phyloP scores from a whole-genome alignment of 2,329 filamentous ascomycete genomes.

The Colletotrichum chlorophyti region DNA sequence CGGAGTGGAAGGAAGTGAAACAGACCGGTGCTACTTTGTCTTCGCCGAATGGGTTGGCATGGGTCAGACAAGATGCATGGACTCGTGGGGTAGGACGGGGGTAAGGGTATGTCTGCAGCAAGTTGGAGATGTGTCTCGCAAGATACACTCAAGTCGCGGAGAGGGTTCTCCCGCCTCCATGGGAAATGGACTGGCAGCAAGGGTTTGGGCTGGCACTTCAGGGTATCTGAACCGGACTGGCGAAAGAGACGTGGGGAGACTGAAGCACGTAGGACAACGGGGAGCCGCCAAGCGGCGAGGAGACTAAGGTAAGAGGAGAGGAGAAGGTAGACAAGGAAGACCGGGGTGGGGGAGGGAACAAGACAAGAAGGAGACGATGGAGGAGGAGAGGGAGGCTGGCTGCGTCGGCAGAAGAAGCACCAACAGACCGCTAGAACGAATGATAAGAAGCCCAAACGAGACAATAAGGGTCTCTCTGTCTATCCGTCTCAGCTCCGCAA shows the following conservation, averaged over 20 bases:
- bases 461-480: no score
- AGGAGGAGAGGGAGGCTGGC: no score
- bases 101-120: constrained; percentile 27
- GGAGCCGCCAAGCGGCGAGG: constrained; percentile 14
- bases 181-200: background rate
- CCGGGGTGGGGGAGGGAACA: background rate
- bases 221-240: constrained; percentile 1
- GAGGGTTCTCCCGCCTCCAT: background rate
- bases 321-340: constrained; percentile 6
- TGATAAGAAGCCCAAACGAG: background rate
- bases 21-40: constrained; percentile 42
- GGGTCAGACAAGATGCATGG: constrained; percentile 29
- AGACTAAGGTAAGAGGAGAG: constrained; percentile 19
- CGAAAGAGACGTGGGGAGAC: constrained; percentile 4
- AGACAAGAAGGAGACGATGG: background rate
- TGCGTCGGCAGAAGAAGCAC: no score
- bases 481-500: no score
- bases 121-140: constrained; percentile 9
- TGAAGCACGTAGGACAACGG: constrained; percentile 10
- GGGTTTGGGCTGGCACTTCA: background rate
- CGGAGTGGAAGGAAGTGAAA: constrained; percentile 38
- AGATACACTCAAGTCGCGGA: constrained; percentile 1
- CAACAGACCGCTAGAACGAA: background rate
- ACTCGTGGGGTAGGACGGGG: constrained; percentile 29
- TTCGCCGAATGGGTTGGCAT: constrained; percentile 29